These are phyloP conservation scores for Huntiella savannae DNA, from an alignment of 2,329 filamentous ascomycete species.

Conservation along the genomic window DNA sequence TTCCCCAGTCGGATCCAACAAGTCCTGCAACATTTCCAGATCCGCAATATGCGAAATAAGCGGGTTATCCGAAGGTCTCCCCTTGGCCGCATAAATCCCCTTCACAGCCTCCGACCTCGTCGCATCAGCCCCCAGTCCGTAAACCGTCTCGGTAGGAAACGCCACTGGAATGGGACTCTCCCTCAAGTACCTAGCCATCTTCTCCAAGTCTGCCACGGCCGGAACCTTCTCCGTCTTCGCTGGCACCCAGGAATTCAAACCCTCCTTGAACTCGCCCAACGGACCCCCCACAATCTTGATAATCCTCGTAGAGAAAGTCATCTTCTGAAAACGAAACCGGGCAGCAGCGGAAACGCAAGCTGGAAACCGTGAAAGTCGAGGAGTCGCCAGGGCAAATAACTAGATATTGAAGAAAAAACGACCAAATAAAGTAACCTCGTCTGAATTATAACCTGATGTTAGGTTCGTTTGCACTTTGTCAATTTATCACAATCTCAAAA, in stretches of 20 bases:
- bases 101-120: slow-evolving; percentile 65
- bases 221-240: slow-evolving; percentile 14
- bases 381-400: too few relatives aligned
- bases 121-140: slow-evolving; percentile 89
- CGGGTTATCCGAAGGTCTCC: slow-evolving; percentile 81
- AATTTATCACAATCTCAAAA: too few relatives aligned
- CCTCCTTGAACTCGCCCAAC: slow-evolving; percentile 21
- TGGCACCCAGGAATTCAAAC: slow-evolving; percentile 24
- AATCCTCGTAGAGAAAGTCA: slow-evolving; percentile 23
- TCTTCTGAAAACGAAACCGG: not conserved
- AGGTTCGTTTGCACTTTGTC: too few relatives aligned
- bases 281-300: slow-evolving; percentile 18
- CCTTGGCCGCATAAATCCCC: slow-evolving; percentile 87
- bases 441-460: too few relatives aligned
- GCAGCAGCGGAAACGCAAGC: too few relatives aligned
- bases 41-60: slow-evolving; percentile 85
- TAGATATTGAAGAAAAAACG: too few relatives aligned
- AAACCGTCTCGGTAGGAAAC: slow-evolving; percentile 95
- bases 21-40: slow-evolving; percentile 48
- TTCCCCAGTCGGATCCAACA: slow-evolving; percentile 27
- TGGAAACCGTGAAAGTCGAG: too few relatives aligned
- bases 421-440: too few relatives aligned
- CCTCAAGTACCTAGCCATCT: slow-evolving; percentile 48
- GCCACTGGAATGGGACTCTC: slow-evolving; percentile 59
- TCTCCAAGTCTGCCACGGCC: slow-evolving; percentile 27